phyloP scores from a whole-genome alignment of 345 rosid genomes.

The Aquilaria malaccensis region DNA sequence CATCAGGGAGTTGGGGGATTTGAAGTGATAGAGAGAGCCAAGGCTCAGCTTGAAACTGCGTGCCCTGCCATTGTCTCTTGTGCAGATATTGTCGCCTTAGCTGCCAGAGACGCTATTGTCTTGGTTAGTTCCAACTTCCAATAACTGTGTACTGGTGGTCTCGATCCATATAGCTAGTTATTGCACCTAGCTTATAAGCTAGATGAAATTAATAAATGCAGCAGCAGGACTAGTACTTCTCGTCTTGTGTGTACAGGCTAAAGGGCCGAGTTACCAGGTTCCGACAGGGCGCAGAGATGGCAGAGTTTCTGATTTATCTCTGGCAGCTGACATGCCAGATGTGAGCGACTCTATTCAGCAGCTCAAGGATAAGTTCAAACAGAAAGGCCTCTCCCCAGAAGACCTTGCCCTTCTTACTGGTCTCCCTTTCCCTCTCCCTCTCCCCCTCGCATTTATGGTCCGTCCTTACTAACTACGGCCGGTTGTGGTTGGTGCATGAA shows the following conservation, averaged over 20 bases:
- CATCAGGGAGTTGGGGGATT: slow-evolving; percentile 71
- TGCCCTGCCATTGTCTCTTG: slow-evolving; percentile 82
- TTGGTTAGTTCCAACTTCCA: slow-evolving; percentile 28
- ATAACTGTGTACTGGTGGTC: too few relatives aligned
- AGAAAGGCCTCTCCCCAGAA: slow-evolving; percentile 50
- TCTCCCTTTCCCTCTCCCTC: slow-evolving; percentile 14
- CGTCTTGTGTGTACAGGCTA: slow-evolving; percentile 25
- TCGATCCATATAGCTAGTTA: too few relatives aligned
- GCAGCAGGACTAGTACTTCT: too few relatives aligned
- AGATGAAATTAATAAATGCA: too few relatives aligned
- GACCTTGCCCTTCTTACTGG: slow-evolving; percentile 79
- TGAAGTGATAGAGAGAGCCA: slow-evolving; percentile 48
- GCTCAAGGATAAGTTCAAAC: slow-evolving; percentile 49
- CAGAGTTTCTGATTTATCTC: slow-evolving; percentile 38
- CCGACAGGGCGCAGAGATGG: slow-evolving; percentile 85
- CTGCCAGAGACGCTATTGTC: slow-evolving; percentile 74
- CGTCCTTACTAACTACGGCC: background rate
- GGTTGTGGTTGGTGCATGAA: too few relatives aligned
- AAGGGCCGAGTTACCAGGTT: slow-evolving; percentile 57
- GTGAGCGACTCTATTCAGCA: slow-evolving; percentile 44
- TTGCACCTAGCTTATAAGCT: too few relatives aligned
- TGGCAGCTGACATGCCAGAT: slow-evolving; percentile 63
- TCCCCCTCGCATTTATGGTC: slow-evolving; percentile 31
- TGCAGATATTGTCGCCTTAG: slow-evolving; percentile 75
- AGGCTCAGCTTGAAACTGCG: slow-evolving; percentile 40